Conservation (phyloP, 352 stramenopile species). For the Pythium coloratum region DNA sequence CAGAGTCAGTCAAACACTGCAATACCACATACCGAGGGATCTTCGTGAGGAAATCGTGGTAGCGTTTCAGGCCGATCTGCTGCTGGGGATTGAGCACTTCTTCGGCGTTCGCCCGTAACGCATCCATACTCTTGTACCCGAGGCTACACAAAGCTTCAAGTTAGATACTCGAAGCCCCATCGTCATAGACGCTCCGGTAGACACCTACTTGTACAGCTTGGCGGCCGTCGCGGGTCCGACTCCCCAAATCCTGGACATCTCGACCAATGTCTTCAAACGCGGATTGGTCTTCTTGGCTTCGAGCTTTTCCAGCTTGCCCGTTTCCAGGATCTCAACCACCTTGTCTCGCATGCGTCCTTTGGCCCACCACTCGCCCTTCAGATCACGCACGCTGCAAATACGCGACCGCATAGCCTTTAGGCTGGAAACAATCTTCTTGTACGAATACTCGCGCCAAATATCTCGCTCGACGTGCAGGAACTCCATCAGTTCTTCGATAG, state of each 20-base stretch:
- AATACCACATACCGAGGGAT: constrained; percentile 54
- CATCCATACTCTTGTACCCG: constrained; percentile 66
- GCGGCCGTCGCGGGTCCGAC: constrained; percentile 73
- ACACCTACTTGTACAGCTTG: constrained; percentile 69
- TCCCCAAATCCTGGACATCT: constrained; percentile 75
- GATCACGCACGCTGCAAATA: constrained; percentile 57
- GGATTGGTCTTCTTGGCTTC: constrained; percentile 76
- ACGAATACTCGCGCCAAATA: constrained; percentile 80
- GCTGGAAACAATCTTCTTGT: constrained; percentile 81
- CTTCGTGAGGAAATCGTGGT: constrained; percentile 75
- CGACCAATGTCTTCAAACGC: constrained; percentile 52
- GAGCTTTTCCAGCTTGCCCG: constrained; percentile 70
- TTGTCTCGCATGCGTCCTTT: constrained; percentile 72
- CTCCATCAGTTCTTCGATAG: constrained; percentile 79
- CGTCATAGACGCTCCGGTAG: background rate
- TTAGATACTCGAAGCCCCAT: background rate
- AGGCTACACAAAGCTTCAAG: constrained; percentile 24
- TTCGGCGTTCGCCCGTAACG: constrained; percentile 40
- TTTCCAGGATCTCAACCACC: constrained; percentile 77
- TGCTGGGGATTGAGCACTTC: constrained; percentile 59
- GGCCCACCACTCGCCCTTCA: constrained; percentile 67
- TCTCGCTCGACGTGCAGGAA: constrained; percentile 76
- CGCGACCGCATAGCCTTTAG: constrained; percentile 63
- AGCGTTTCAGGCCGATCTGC: constrained; percentile 79
- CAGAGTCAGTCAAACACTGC: background rate